A percentile compares a stretch with the other conserved stretches of the same genome.
Conservation (phyloP, 2,329 filamentous ascomycete species). For the Microdochium nivale region DNA sequence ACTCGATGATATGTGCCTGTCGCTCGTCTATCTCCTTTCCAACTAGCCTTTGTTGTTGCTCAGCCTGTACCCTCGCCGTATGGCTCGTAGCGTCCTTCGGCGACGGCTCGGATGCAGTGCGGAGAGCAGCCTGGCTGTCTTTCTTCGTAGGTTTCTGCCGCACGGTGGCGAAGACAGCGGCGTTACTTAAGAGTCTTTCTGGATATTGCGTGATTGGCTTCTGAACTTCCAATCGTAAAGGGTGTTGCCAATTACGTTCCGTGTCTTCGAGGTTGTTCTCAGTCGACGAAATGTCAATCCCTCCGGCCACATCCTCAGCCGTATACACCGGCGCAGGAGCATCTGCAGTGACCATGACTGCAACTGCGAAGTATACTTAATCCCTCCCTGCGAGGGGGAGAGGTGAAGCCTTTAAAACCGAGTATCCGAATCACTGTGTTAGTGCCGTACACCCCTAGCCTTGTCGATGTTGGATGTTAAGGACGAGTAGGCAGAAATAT, state of each 20-base stretch:
- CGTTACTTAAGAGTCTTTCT: background rate
- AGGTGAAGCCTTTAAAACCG: too few species aligned
- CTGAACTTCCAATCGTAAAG: background rate
- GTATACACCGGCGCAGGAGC: background rate
- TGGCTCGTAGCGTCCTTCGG: background rate
- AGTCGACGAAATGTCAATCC: background rate
- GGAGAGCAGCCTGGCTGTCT: background rate
- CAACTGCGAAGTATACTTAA: background rate
- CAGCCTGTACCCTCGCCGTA: too few species aligned
- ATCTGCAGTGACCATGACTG: background rate
- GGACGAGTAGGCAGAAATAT: too few species aligned
- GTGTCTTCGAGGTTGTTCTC: background rate
- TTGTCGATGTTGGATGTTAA: too few species aligned
- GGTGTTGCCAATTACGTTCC: background rate
- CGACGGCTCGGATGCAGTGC: background rate
- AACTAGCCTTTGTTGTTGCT: background rate
- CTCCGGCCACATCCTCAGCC: background rate
- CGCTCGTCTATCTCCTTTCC: constrained; percentile 1
- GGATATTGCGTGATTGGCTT: background rate
- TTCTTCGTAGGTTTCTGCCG: background rate
- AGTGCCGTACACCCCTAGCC: too few species aligned
- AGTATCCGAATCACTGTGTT: too few species aligned
- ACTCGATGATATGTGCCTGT: constrained; percentile 16
- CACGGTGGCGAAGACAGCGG: background rate
- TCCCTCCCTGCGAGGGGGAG: too few species aligned